Percentiles rank a stretch among this genome's conserved stretches.
Evolutionary conservation across 306 rosid species (phyloP).

Genomic region (Hippophae tibetana): DNA sequence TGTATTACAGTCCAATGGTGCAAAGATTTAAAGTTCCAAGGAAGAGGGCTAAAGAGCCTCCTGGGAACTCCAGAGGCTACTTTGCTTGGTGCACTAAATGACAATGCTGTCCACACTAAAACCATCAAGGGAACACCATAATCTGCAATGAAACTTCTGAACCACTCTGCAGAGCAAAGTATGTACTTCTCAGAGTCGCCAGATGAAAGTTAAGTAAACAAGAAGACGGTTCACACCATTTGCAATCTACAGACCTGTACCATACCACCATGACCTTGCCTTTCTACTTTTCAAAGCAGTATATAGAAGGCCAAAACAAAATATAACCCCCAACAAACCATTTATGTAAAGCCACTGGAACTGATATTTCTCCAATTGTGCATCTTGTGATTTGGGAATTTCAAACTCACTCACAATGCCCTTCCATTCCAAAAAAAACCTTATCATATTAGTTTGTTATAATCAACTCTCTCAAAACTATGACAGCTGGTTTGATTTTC

Average conservation of each 20-base stretch:
- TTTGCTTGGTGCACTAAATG: slow-evolving; percentile 46
- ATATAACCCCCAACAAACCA: slow-evolving; percentile 67
- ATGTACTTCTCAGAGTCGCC: slow-evolving; percentile 4
- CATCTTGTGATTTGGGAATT: slow-evolving; percentile 44
- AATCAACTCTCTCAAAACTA: not conserved
- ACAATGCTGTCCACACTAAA: slow-evolving; percentile 59
- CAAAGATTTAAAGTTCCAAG: slow-evolving; percentile 65
- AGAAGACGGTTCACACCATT: not conserved
- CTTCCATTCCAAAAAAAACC: slow-evolving; percentile 25
- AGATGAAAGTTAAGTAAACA: not conserved
- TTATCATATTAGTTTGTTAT: not conserved
- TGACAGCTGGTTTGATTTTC: not conserved
- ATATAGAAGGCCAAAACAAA: slow-evolving; percentile 62
- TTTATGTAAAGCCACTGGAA: slow-evolving; percentile 61
- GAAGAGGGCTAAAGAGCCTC: slow-evolving; percentile 62
- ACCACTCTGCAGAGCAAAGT: slow-evolving; percentile 34
- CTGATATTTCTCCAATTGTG: slow-evolving; percentile 30
- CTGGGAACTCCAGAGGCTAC: slow-evolving; percentile 73
- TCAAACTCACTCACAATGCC: slow-evolving; percentile 64
- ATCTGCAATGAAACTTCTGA: slow-evolving; percentile 68
- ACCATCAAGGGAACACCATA: slow-evolving; percentile 88
- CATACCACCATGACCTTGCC: slow-evolving; percentile 81
- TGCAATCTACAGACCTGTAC: slow-evolving; percentile 50
- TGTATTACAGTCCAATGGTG: slow-evolving; percentile 69
- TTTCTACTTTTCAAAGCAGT: slow-evolving; percentile 67